Evolutionary conservation across 495 filamentous ascomycete species (phyloP).

Genomic region (Talaromyces wortmannii): DNA sequence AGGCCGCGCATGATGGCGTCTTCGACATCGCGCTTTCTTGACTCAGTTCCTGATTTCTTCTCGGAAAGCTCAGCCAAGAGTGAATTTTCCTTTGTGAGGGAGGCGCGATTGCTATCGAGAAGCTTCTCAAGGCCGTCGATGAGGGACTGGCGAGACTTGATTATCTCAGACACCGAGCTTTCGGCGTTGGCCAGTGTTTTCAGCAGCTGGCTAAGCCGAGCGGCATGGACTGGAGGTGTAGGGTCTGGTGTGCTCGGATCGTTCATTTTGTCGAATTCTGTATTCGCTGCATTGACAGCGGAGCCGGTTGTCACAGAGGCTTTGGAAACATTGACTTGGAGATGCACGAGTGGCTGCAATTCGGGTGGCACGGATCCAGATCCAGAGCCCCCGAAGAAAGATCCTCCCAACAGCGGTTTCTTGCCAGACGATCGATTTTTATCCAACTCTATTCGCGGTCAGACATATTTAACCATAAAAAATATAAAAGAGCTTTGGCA

Average conservation of each 20-base stretch:
- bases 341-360: slow-evolving; percentile 62
- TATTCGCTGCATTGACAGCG: slow-evolving; percentile 57
- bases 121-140: slow-evolving; percentile 78
- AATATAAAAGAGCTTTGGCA: neutral
- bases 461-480: neutral
- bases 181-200: slow-evolving; percentile 89
- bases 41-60: slow-evolving; percentile 60
- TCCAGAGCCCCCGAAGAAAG: slow-evolving; percentile 50
- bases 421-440: slow-evolving; percentile 59
- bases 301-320: slow-evolving; percentile 54
- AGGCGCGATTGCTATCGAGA: slow-evolving; percentile 63
- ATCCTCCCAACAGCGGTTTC: slow-evolving; percentile 63
- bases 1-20: slow-evolving; percentile 79
- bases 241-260: slow-evolving; percentile 60
- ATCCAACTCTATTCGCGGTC: slow-evolving; percentile 60
- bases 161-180: slow-evolving; percentile 79
- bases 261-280: slow-evolving; percentile 75
- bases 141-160: slow-evolving; percentile 75
- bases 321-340: slow-evolving; percentile 68
- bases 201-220: slow-evolving; percentile 77
- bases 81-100: slow-evolving; percentile 60
- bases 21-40: slow-evolving; percentile 79
- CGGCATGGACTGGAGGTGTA: slow-evolving; percentile 82
- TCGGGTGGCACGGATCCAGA: slow-evolving; percentile 64
- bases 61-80: slow-evolving; percentile 50